These are phyloP conservation scores for Rosa lucieae DNA, from an alignment of 306 rosid genomes.

Conservation along the genomic window DNA sequence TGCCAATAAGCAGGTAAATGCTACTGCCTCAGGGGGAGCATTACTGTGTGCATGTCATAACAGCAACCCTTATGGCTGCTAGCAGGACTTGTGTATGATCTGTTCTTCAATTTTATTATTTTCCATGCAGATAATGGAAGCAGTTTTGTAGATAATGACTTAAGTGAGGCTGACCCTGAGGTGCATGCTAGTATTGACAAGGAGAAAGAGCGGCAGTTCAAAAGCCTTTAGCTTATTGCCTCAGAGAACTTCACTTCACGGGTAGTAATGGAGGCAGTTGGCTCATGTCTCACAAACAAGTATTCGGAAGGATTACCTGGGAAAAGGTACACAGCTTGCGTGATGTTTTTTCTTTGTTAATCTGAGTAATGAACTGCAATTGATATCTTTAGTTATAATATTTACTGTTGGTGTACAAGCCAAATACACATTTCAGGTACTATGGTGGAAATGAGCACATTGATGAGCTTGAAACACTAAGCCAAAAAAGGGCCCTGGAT, in stretches of 20 bases:
- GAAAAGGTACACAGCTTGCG: conserved; percentile 53
- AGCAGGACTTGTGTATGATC: conserved; percentile 19
- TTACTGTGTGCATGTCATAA: not conserved
- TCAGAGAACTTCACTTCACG: conserved; percentile 90
- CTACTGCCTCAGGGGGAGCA: not conserved
- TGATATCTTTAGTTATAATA: not conserved
- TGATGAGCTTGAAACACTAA: conserved; percentile 84
- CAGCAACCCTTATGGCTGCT: not conserved
- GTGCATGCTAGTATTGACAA: conserved; percentile 58
- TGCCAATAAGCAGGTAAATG: conserved; percentile 92
- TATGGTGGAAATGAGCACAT: conserved; percentile 92
- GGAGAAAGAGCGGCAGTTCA: conserved; percentile 84
- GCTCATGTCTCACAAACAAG: conserved; percentile 93
- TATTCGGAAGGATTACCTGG: conserved; percentile 97
- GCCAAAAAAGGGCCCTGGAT: conserved; percentile 86
- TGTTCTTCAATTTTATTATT: conserved; percentile 9
- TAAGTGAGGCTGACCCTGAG: conserved; percentile 86
- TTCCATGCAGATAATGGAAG: conserved; percentile 46
- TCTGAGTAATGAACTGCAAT: conserved; percentile 4
- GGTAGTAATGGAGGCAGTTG: conserved; percentile 98
- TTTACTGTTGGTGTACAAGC: not conserved
- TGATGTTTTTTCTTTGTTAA: not conserved
- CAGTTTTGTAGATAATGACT: conserved; percentile 57
- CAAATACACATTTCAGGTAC: conserved; percentile 50
- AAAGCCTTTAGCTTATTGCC: conserved; percentile 95